phyloP scores from a whole-genome alignment of 495 filamentous ascomycete genomes.

The Hypoxylon lienhwacheense region DNA sequence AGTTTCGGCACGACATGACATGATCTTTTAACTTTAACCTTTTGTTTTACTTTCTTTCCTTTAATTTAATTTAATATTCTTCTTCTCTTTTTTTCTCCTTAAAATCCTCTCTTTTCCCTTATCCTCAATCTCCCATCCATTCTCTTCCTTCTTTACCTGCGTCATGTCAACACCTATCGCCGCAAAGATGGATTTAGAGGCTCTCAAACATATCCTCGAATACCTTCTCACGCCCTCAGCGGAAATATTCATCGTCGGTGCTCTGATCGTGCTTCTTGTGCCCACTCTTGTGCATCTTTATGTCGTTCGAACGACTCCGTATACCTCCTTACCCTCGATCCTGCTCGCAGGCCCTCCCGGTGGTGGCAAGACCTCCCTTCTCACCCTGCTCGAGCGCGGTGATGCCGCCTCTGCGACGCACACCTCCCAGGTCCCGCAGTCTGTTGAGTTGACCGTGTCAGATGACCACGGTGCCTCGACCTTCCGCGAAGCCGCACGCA shows the following conservation, averaged over 20 bases:
- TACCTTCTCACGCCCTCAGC: constrained; percentile 55
- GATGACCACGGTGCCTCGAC: constrained; percentile 59
- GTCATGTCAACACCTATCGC: constrained; percentile 5
- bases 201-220: constrained; percentile 43
- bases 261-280: constrained; percentile 68
- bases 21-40: constrained; percentile 6
- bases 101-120: neutral
- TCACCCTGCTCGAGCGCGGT: constrained; percentile 65
- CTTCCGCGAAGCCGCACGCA: constrained; percentile 59
- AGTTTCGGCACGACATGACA: constrained; percentile 21
- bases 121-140: neutral
- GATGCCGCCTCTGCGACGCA: constrained; percentile 61
- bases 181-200: constrained; percentile 21
- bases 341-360: constrained; percentile 82
- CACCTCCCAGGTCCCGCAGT: constrained; percentile 75
- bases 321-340: constrained; percentile 74
- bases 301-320: constrained; percentile 66
- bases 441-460: constrained; percentile 73
- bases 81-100: neutral
- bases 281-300: constrained; percentile 78
- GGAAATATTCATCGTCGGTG: constrained; percentile 62
- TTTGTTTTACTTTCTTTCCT: no score
- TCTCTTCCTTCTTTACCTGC: neutral
- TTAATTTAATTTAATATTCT: neutral
- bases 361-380: constrained; percentile 84